Conservation (phyloP, 768 basidiomycete species). For the Pulveroboletus ravenelii region DNA sequence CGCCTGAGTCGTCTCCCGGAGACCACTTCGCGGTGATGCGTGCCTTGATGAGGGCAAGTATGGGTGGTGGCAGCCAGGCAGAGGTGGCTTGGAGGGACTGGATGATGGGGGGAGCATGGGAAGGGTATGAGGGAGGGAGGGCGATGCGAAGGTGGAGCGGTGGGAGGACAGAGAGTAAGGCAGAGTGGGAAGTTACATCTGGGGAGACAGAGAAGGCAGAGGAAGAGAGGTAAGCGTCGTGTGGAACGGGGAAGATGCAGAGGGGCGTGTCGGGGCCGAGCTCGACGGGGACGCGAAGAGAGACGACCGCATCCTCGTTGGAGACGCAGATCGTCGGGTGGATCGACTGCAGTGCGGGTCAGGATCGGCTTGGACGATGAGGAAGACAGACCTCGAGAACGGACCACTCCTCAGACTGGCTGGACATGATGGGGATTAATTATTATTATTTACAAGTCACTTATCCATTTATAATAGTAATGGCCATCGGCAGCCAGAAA, state of each 20-base stretch:
- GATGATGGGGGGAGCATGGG: conserved; percentile 48
- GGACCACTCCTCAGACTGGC: conserved; percentile 16
- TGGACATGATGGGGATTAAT: conserved; percentile 2
- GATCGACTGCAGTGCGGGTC: conserved; percentile 56
- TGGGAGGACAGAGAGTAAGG: conserved; percentile 52
- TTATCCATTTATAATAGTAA: conserved; percentile 4
- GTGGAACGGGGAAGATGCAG: conserved; percentile 25
- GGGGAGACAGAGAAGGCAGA: not conserved
- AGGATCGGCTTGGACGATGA: conserved; percentile 4
- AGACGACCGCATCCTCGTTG: conserved; percentile 29
- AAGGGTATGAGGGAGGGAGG: conserved; percentile 54
- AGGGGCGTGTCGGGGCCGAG: conserved; percentile 43
- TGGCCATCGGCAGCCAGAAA: conserved; percentile 12
- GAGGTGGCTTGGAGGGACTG: conserved; percentile 7
- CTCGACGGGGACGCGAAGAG: conserved; percentile 59
- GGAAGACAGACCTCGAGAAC: conserved; percentile 23
- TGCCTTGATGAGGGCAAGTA: no score
- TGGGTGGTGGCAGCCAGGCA: no score
- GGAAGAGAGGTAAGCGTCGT: conserved; percentile 7
- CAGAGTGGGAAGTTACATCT: not conserved
- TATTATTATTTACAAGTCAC: not conserved
- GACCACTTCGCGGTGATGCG: no score
- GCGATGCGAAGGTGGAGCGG: conserved; percentile 55
- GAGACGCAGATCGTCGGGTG: conserved; percentile 64
- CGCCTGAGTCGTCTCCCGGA: no score